Conservation (phyloP, 192 early-diverging fungal species). For the Chytriomyces sp. region DNA sequence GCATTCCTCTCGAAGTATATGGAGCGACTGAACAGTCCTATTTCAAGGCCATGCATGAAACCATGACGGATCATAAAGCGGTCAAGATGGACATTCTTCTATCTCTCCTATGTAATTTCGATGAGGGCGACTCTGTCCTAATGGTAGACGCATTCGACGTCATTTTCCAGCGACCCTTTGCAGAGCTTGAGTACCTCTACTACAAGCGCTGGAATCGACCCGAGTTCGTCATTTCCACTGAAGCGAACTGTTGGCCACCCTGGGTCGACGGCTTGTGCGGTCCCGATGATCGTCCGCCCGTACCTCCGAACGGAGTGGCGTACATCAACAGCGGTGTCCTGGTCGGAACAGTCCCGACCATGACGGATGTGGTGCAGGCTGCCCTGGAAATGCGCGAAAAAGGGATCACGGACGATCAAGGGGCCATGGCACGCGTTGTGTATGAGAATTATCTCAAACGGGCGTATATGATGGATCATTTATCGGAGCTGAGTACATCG, state of each 20-base stretch:
- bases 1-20: too few species aligned
- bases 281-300: neutral
- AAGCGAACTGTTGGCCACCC: conserved; percentile 13
- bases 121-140: neutral
- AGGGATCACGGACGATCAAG: conserved; percentile 3
- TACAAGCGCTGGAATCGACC: neutral
- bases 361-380: neutral
- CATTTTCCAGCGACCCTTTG: conserved; percentile 10
- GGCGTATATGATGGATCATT: neutral
- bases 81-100: too few species aligned
- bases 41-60: too few species aligned
- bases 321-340: conserved; percentile 11
- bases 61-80: too few species aligned
- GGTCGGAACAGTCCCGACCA: neutral
- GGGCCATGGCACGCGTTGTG: neutral
- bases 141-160: conserved; percentile 4
- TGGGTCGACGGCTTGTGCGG: neutral
- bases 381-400: neutral
- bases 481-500: neutral
- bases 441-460: neutral
- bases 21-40: too few species aligned
- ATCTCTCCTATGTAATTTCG: neutral
- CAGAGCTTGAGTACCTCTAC: neutral
- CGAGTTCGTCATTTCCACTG: conserved; percentile 4
- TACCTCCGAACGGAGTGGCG: neutral